Conservation (phyloP, 225 moss, liverwort and hornwort species). For the Marchantia polymorpha region DNA sequence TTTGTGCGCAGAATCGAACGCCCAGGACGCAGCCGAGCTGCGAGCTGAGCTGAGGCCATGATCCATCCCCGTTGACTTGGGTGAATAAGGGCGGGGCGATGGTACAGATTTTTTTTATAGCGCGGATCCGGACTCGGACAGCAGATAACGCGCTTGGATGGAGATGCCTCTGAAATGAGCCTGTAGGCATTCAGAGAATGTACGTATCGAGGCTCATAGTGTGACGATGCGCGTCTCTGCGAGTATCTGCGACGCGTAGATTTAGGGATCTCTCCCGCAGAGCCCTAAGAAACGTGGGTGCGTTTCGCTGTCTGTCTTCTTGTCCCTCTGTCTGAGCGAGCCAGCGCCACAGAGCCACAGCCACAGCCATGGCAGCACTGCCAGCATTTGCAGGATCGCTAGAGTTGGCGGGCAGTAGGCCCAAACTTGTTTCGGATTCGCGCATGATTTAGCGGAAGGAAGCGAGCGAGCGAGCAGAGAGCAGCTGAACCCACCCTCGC, state of each 20-base stretch:
- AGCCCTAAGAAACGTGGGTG: not conserved
- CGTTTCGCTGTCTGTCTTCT: not conserved
- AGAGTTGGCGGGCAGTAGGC: not conserved
- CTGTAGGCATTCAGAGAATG: not conserved
- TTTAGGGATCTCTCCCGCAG: not conserved
- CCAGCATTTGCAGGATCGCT: too few species aligned
- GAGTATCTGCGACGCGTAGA: not conserved
- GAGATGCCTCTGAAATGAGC: not conserved
- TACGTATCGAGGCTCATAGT: not conserved
- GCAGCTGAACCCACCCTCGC: not conserved
- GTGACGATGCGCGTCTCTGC: not conserved
- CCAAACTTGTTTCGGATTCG: not conserved
- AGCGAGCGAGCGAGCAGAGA: not conserved
- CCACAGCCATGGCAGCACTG: too few species aligned
- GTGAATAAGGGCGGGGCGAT: not conserved
- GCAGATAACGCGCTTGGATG: not conserved
- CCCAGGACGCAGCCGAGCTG: not conserved
- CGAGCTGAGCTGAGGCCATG: not conserved
- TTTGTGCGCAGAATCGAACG: not conserved
- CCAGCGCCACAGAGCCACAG: too few species aligned
- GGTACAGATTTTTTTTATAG: not conserved
- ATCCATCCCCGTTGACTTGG: not conserved
- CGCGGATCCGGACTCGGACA: not conserved
- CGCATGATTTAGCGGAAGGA: not conserved
- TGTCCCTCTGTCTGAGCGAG: not conserved